Percentiles rank a stretch among this genome's conserved stretches.
These are phyloP conservation scores for Platanthera guangdongensis DNA, from an alignment of 106 monocot species.

Conservation along the genomic window DNA sequence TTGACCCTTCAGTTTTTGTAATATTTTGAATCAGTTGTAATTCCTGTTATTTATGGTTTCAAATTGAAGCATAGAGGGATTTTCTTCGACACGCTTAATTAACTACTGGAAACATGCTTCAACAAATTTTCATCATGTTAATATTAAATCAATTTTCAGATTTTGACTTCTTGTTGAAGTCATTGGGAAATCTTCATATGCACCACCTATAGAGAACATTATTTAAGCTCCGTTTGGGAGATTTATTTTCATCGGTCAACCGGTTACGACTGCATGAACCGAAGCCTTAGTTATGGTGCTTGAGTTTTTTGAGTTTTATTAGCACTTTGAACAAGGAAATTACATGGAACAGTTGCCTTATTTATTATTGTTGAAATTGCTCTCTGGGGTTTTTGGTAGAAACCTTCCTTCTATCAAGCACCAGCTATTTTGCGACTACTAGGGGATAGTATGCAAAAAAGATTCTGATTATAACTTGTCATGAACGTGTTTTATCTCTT, in stretches of 20 bases:
- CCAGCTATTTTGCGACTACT: no score
- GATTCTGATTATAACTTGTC: no score
- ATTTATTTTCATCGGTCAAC: no score
- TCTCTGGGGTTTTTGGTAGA: no score
- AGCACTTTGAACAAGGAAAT: not conserved
- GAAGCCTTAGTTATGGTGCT: not conserved
- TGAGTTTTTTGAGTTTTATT: not conserved
- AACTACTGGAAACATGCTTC: not conserved
- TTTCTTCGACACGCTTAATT: not conserved
- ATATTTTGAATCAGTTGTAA: slow-evolving; percentile 1
- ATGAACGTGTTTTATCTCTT: no score
- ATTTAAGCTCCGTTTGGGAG: no score
- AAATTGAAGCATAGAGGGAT: not conserved
- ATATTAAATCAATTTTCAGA: no score
- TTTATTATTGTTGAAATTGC: not conserved
- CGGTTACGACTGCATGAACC: no score
- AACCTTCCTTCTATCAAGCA: no score
- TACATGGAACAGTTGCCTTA: not conserved
- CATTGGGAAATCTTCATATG: not conserved
- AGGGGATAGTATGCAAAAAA: no score
- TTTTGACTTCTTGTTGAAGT: not conserved
- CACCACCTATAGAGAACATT: no score
- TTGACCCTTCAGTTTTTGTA: not conserved
- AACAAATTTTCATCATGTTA: not conserved
- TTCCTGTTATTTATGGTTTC: not conserved